phyloP scores from a whole-genome alignment of 108 stramenopile species.

The Epipyxis sp. region DNA sequence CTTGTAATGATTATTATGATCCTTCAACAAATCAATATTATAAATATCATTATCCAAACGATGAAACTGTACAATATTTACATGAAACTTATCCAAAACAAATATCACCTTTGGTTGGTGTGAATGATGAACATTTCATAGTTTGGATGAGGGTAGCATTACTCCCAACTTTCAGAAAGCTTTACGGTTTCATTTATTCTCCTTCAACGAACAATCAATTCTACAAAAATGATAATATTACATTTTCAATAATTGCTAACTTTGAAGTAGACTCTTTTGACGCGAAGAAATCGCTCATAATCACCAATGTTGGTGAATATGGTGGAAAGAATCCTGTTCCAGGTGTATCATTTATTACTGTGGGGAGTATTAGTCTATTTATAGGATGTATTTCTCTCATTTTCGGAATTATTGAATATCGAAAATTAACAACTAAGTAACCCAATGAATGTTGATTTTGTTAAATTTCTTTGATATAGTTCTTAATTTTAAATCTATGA shows the following conservation, averaged over 20 bases:
- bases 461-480: too few species aligned
- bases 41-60: neutral
- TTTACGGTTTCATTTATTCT: constrained; percentile 77
- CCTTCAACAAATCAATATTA: neutral
- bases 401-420: too few species aligned
- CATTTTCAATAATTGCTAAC: constrained; percentile 73
- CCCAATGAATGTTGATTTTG: too few species aligned
- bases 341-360: constrained; percentile 70
- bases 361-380: constrained; percentile 56
- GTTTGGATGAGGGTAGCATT: constrained; percentile 98
- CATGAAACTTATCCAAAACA: constrained; percentile 30
- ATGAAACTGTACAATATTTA: constrained; percentile 1
- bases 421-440: too few species aligned
- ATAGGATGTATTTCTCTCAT: too few species aligned
- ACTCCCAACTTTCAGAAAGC: constrained; percentile 87
- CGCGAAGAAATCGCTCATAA: constrained; percentile 76
- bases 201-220: constrained; percentile 74
- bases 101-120: constrained; percentile 67
- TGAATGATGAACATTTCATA: constrained; percentile 92
- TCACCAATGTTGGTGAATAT: constrained; percentile 72
- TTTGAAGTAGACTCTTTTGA: constrained; percentile 75
- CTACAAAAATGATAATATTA: constrained; percentile 61
- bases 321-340: constrained; percentile 84
- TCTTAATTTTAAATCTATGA: too few species aligned
- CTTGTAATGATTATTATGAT: neutral